A percentile compares a stretch with the other conserved stretches of the same genome.
Evolutionary conservation across 169 alveolate genomes (phyloP).

Genomic region (Plasmodium relictum): DNA sequence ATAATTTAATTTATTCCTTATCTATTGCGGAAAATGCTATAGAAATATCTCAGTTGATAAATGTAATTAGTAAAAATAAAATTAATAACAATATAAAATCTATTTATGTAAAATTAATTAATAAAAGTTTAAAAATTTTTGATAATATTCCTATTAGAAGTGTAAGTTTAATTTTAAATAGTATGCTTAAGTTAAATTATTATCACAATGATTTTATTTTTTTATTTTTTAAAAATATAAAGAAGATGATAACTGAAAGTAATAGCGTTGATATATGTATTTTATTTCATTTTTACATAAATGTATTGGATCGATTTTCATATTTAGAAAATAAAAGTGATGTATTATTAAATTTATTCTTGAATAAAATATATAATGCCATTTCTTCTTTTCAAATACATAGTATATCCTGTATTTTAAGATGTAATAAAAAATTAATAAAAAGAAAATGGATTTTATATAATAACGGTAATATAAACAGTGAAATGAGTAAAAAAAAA

Average conservation of each 20-base stretch:
- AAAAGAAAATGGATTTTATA: not conserved
- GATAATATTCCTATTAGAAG: conserved; percentile 56
- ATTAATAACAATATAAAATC: conserved; percentile 8
- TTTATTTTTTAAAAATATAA: conserved; percentile 65
- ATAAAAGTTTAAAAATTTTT: conserved; percentile 36
- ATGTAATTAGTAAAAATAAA: conserved; percentile 36
- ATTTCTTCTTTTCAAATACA: conserved; percentile 35
- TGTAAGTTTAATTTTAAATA: conserved; percentile 69
- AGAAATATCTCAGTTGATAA: conserved; percentile 53
- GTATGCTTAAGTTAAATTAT: conserved; percentile 48
- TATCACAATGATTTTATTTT: conserved; percentile 32
- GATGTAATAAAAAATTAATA: conserved; percentile 61
- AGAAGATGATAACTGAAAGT: conserved; percentile 24
- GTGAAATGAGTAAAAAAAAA: not conserved
- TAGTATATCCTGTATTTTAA: conserved; percentile 55
- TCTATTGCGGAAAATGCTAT: conserved; percentile 53
- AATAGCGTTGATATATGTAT: conserved; percentile 35
- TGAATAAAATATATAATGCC: conserved; percentile 13
- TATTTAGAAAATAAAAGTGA: not conserved
- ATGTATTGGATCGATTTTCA: conserved; percentile 1
- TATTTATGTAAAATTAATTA: conserved; percentile 25
- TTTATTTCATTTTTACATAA: conserved; percentile 65
- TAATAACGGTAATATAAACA: not conserved
- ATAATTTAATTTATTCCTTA: conserved; percentile 20
- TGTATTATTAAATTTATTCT: conserved; percentile 24